A percentile compares a stretch with the other conserved stretches of the same genome.
Conservation (phyloP, 768 basidiomycete species). For the Serendipita indica region DNA sequence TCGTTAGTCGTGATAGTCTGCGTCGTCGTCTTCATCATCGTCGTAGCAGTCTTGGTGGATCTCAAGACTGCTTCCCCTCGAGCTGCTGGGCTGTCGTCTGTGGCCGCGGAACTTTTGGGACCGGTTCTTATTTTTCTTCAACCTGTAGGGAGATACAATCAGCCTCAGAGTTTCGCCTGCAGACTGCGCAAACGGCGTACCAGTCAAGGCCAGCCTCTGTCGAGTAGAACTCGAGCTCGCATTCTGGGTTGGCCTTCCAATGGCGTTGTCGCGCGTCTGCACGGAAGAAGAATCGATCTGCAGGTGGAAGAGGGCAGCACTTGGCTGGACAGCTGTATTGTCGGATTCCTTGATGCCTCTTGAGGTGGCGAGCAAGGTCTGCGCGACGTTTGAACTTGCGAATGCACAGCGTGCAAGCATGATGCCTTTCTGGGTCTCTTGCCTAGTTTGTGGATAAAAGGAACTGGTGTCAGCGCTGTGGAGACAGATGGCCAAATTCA, state of each 20-base stretch:
- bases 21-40: conserved; percentile 8
- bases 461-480: not conserved
- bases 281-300: not conserved
- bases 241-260: not conserved
- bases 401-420: not conserved
- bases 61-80: not conserved
- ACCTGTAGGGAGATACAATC: not conserved
- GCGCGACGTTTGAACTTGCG: conserved; percentile 7
- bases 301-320: not conserved
- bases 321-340: not conserved
- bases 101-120: not conserved
- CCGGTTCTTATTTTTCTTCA: not conserved
- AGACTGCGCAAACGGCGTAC: not conserved
- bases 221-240: not conserved
- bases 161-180: too few relatives aligned
- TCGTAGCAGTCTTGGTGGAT: not conserved
- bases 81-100: not conserved
- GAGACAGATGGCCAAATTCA: not conserved
- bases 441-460: not conserved
- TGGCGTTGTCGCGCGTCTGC: conserved; percentile 5
- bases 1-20: conserved; percentile 10
- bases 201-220: not conserved
- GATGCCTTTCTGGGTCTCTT: not conserved
- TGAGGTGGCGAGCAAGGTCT: conserved; percentile 8
- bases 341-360: not conserved